Conservation (phyloP, 2,329 filamentous ascomycete species). For the Stagonosporopsis tanaceti region DNA sequence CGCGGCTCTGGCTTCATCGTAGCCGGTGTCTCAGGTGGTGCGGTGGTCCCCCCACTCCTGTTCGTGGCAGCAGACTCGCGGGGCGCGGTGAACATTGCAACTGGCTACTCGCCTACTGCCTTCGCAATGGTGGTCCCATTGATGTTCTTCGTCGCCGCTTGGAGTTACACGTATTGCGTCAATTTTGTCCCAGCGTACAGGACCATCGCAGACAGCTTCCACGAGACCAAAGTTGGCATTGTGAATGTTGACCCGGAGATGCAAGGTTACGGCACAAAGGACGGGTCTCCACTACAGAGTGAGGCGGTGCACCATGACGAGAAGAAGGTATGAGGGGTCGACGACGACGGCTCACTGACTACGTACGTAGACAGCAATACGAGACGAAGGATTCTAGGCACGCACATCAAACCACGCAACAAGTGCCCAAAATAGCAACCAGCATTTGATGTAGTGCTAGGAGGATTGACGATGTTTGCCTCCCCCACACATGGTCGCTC, state of each 20-base stretch:
- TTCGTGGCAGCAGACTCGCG: conserved; percentile 71
- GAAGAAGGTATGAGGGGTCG: conserved; percentile 9
- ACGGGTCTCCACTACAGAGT: conserved; percentile 21
- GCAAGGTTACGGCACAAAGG: conserved; percentile 21
- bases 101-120: conserved; percentile 57
- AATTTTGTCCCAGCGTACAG: conserved; percentile 74
- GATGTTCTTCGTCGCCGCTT: conserved; percentile 58
- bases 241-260: conserved; percentile 44
- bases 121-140: conserved; percentile 73
- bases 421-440: neutral
- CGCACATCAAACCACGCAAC: neutral
- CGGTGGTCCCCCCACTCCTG: conserved; percentile 74
- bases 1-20: conserved; percentile 77
- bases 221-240: conserved; percentile 57
- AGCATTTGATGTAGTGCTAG: neutral
- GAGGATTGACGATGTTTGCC: conserved; percentile 2
- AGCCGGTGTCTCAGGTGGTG: conserved; percentile 75
- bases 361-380: neutral
- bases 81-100: conserved; percentile 45
- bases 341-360: neutral
- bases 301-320: conserved; percentile 24
- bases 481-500: conserved; percentile 14
- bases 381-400: neutral
- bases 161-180: conserved; percentile 55
- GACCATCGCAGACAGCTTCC: conserved; percentile 66